A percentile compares a stretch with the other conserved stretches of the same genome.
Evolutionary conservation across 371 early-diverging fungal species (phyloP).

Genomic region (Encephalitozoon cuniculi): DNA sequence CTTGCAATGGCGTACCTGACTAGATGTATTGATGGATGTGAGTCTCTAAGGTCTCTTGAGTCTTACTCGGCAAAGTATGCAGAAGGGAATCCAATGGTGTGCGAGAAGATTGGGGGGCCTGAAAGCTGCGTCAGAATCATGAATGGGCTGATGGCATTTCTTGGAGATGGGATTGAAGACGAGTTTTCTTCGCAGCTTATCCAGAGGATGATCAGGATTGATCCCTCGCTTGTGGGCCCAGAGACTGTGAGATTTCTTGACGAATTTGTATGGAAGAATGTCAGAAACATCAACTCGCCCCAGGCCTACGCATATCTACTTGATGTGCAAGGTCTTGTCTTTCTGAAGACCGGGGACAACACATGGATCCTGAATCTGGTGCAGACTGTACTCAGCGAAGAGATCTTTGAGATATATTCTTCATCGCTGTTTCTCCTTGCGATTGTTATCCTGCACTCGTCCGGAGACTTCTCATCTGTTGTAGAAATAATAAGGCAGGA

Average conservation of each 20-base stretch:
- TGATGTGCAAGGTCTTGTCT: conserved; percentile 15
- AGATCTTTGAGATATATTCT: conserved; percentile 24
- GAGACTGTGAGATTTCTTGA: neutral
- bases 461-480: conserved; percentile 8
- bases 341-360: neutral
- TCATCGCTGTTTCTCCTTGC: neutral
- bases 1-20: neutral
- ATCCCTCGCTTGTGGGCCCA: neutral
- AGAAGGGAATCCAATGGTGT: neutral
- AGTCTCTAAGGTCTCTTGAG: neutral
- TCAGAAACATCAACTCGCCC: conserved; percentile 14
- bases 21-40: neutral
- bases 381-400: conserved; percentile 5
- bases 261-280: neutral
- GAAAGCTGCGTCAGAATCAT: neutral
- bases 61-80: neutral
- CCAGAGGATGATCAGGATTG: conserved; percentile 1
- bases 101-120: neutral
- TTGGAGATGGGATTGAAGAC: neutral
- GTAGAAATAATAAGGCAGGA: conserved; percentile 14
- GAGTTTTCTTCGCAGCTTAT: conserved; percentile 25
- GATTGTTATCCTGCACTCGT: neutral
- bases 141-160: conserved; percentile 12
- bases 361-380: neutral
- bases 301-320: conserved; percentile 12